Evolutionary conservation across 345 rosid species (phyloP).

Genomic region (Gossypium arboreum): DNA sequence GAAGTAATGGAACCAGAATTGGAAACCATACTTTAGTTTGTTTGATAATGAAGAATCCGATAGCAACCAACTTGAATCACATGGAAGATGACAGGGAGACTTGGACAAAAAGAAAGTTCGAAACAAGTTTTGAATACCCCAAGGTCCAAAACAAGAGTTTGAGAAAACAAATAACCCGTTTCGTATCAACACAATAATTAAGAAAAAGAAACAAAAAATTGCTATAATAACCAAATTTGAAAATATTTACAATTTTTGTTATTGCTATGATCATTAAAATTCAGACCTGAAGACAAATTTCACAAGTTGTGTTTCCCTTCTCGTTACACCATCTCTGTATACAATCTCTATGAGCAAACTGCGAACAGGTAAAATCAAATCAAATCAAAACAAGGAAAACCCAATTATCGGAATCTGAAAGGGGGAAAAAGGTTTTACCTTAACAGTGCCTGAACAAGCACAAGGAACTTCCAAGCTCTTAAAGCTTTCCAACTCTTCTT

Average conservation of each 20-base stretch:
- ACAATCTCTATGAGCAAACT: slow-evolving; percentile 88
- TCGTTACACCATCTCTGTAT: slow-evolving; percentile 99
- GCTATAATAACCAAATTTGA: background rate
- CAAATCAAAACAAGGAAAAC: background rate
- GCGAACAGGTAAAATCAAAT: slow-evolving; percentile 1
- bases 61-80: background rate
- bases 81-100: slow-evolving; percentile 4
- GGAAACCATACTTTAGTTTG: background rate
- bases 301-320: slow-evolving; percentile 91
- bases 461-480: slow-evolving; percentile 84
- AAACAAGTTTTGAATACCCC: slow-evolving; percentile 12
- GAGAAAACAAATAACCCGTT: background rate
- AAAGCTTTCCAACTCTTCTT: slow-evolving; percentile 62
- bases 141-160: background rate
- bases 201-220: slow-evolving; percentile 1
- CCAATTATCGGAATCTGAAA: background rate
- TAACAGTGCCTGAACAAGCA: slow-evolving; percentile 86
- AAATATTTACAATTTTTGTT: background rate
- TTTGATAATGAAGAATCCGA: background rate
- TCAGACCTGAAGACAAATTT: slow-evolving; percentile 89
- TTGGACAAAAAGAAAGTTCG: slow-evolving; percentile 15
- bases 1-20: background rate
- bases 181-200: background rate
- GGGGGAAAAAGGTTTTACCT: slow-evolving; percentile 37
- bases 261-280: background rate